A percentile compares a stretch with the other conserved stretches of the same genome.
Conservation (phyloP, 768 basidiomycete species). For the Lanmaoa pseudosensibilis region DNA sequence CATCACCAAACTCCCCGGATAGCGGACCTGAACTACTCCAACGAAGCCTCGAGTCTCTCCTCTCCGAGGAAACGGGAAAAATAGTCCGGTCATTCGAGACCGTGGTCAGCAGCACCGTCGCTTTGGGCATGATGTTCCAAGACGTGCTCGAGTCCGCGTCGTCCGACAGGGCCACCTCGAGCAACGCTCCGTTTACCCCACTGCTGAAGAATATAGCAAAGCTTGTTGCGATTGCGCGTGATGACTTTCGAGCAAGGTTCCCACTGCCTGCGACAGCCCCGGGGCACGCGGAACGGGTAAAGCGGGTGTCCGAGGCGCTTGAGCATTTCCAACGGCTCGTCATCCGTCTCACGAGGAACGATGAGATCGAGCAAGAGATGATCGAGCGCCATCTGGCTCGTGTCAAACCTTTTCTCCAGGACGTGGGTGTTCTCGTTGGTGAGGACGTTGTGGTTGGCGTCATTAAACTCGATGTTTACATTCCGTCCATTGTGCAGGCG, state of each 20-base stretch:
- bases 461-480: background rate
- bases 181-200: background rate
- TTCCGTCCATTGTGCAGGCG: constrained; percentile 6
- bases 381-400: constrained; percentile 4
- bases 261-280: constrained; percentile 8
- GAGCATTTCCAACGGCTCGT: background rate
- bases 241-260: constrained; percentile 6
- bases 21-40: background rate
- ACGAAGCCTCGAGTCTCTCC: background rate
- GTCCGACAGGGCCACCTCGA: background rate
- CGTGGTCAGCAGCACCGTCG: background rate
- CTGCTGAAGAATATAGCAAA: background rate
- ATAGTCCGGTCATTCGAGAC: constrained; percentile 5
- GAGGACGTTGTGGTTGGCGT: background rate
- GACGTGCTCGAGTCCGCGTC: background rate
- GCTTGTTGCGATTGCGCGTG: background rate
- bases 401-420: background rate
- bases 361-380: background rate
- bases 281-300: constrained; percentile 9
- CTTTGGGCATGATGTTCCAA: background rate
- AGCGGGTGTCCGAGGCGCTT: background rate
- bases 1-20: background rate
- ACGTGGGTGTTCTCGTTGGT: constrained; percentile 13
- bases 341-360: background rate
- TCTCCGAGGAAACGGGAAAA: constrained; percentile 3